Conservation (phyloP, 257 asterid species). For the Solanum chilense region DNA sequence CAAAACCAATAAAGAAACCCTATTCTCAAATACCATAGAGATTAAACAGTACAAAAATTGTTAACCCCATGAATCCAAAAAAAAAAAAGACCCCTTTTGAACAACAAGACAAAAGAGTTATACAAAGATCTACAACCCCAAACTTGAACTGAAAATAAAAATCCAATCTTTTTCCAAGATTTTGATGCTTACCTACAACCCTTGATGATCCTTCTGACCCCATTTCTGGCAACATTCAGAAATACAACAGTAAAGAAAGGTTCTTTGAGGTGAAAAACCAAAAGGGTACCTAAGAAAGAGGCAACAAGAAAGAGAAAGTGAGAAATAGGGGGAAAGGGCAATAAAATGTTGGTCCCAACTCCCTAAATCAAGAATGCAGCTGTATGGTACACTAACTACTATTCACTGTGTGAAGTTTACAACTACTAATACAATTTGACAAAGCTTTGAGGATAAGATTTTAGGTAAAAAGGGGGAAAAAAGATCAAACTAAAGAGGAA, state of each 20-base stretch:
- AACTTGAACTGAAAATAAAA: neutral
- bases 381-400: neutral
- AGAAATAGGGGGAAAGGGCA: neutral
- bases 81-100: neutral
- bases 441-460: neutral
- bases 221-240: slow-evolving; percentile 30
- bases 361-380: neutral
- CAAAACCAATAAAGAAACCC: neutral
- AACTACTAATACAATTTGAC: neutral
- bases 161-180: neutral
- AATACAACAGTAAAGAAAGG: neutral
- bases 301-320: neutral
- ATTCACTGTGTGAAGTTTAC: neutral
- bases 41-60: neutral
- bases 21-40: neutral
- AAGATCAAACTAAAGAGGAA: neutral
- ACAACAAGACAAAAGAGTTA: neutral
- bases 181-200: slow-evolving; percentile 53
- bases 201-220: slow-evolving; percentile 54
- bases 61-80: neutral
- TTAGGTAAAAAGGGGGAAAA: neutral
- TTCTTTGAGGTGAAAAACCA: neutral
- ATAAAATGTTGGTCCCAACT: neutral
- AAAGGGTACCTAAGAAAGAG: neutral
- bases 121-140: neutral